Evolutionary conservation across 192 early-diverging fungal species (phyloP).

Genomic region (Gaertneriomyces sp.): DNA sequence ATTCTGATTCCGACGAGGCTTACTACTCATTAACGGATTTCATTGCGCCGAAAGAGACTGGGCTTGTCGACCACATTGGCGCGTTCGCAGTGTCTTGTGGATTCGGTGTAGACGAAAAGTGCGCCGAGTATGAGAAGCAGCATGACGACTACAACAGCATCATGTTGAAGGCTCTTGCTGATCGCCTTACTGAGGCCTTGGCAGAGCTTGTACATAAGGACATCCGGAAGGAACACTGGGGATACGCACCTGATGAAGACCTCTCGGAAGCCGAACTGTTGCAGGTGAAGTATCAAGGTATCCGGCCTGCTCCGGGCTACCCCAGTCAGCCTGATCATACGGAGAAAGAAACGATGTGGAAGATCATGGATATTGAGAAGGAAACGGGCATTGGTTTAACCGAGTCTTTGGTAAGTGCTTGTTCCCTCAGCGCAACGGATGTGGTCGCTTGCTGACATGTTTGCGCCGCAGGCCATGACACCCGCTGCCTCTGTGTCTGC

Average conservation of each 20-base stretch:
- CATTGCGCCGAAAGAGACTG: slow-evolving; percentile 73
- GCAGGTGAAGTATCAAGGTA: slow-evolving; percentile 91
- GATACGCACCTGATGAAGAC: slow-evolving; percentile 76
- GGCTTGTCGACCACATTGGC: slow-evolving; percentile 81
- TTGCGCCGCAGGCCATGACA: slow-evolving; percentile 68
- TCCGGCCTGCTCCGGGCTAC: slow-evolving; percentile 92
- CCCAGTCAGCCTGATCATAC: slow-evolving; percentile 94
- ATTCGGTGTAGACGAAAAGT: slow-evolving; percentile 86
- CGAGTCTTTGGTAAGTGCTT: slow-evolving; percentile 65
- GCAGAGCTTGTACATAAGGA: slow-evolving; percentile 88
- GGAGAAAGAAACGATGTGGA: slow-evolving; percentile 93
- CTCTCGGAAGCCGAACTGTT: slow-evolving; percentile 77
- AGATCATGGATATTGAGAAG: slow-evolving; percentile 72
- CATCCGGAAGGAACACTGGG: slow-evolving; percentile 85
- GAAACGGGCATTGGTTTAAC: slow-evolving; percentile 83
- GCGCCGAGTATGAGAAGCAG: slow-evolving; percentile 70
- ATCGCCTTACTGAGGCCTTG: slow-evolving; percentile 88
- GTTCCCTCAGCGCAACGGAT: neutral
- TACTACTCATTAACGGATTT: slow-evolving; percentile 91
- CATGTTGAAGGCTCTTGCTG: slow-evolving; percentile 93
- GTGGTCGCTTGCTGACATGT: neutral
- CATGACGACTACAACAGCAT: slow-evolving; percentile 91
- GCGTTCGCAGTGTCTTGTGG: slow-evolving; percentile 86
- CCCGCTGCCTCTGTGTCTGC: slow-evolving; percentile 87
- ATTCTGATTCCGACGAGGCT: slow-evolving; percentile 76